These are phyloP conservation scores for Lentinula sp. DNA, from an alignment of 768 basidiomycete species.

Conservation along the genomic window DNA sequence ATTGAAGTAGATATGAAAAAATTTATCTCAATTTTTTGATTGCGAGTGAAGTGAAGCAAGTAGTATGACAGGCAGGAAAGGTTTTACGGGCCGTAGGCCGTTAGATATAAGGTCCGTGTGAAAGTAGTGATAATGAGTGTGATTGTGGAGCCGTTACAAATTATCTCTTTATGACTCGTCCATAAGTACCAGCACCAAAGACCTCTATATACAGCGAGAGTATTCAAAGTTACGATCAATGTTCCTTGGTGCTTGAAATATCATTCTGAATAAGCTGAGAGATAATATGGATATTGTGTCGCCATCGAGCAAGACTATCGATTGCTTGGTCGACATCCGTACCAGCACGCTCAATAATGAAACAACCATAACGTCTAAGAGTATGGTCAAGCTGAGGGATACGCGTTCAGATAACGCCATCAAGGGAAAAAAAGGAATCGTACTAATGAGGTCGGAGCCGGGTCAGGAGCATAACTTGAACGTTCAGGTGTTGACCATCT, in stretches of 20 bases:
- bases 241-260: conserved; percentile 89
- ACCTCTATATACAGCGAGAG: background rate
- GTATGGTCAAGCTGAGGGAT: conserved; percentile 83
- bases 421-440: conserved; percentile 30
- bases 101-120: too few relatives aligned
- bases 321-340: conserved; percentile 85
- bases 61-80: too few relatives aligned
- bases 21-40: too few relatives aligned
- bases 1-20: too few relatives aligned
- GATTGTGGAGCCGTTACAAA: too few relatives aligned
- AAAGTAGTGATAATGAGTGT: too few relatives aligned
- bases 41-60: too few relatives aligned
- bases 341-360: conserved; percentile 94
- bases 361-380: conserved; percentile 87
- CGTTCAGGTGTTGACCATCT: conserved; percentile 68
- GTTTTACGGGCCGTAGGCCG: too few relatives aligned
- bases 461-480: conserved; percentile 89
- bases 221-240: background rate
- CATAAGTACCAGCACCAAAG: too few relatives aligned
- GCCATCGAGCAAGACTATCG: conserved; percentile 68
- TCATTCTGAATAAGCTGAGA: conserved; percentile 96
- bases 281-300: conserved; percentile 84
- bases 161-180: too few relatives aligned
- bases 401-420: background rate
- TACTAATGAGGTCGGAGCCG: conserved; percentile 96